Percentiles rank a stretch among this genome's conserved stretches.
Conservation (phyloP, 106 monocot genomes). For the Dioscorea alata region DNA sequence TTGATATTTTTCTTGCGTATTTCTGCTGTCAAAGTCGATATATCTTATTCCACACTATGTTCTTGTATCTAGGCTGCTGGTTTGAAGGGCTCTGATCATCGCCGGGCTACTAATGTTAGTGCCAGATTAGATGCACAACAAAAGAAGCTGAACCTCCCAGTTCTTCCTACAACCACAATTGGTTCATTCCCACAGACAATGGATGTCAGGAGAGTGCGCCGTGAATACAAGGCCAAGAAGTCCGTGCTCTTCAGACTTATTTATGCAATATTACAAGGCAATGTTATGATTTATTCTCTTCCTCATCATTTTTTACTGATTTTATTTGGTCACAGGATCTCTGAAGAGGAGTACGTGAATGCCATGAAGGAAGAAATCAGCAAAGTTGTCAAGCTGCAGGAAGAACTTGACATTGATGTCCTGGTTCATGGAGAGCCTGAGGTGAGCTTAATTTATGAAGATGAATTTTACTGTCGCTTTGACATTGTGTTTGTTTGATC, state of each 20-base stretch:
- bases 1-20: not conserved
- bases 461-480: not conserved
- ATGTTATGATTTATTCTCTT: too few species aligned
- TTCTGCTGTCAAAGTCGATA: too few species aligned
- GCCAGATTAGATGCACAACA: constrained; percentile 36
- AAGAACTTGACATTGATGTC: constrained; percentile 75
- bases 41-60: constrained; percentile 9
- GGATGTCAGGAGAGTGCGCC: constrained; percentile 39
- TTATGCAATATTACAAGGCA: not conserved
- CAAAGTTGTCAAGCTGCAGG: constrained; percentile 49
- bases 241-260: constrained; percentile 5
- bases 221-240: constrained; percentile 73
- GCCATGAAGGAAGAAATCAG: constrained; percentile 42
- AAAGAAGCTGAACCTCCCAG: constrained; percentile 45
- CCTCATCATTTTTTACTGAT: not conserved
- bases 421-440: constrained; percentile 76
- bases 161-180: constrained; percentile 44
- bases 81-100: constrained; percentile 38
- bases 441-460: constrained; percentile 17
- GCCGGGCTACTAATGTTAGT: constrained; percentile 39
- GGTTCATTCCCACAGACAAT: constrained; percentile 53
- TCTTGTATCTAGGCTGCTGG: constrained; percentile 28
- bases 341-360: constrained; percentile 36
- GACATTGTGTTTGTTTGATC: too few species aligned
- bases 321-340: constrained; percentile 26